Percentiles rank a stretch among this genome's conserved stretches.
These are phyloP conservation scores for Exidia glandulosa DNA, from an alignment of 768 basidiomycete genomes.

Conservation along the genomic window DNA sequence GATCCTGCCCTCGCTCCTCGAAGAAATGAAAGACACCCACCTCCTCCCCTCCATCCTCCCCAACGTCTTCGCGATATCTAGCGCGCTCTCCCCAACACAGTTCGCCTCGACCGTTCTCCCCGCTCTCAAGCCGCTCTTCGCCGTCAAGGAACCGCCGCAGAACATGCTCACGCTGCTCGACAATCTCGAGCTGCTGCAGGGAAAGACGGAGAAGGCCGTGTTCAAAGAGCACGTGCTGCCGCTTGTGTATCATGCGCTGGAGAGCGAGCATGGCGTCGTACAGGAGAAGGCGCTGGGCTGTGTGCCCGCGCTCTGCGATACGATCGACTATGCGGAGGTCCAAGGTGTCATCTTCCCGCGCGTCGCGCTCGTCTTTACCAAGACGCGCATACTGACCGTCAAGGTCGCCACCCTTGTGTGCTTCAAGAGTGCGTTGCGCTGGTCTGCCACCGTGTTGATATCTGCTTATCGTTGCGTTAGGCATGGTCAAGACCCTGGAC, in stretches of 20 bases:
- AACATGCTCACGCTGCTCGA: conserved; percentile 92
- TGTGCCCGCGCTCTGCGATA: conserved; percentile 84
- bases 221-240: conserved; percentile 95
- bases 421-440: conserved; percentile 28
- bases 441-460: background rate
- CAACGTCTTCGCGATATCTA: conserved; percentile 86
- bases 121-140: conserved; percentile 81
- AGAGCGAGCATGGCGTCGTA: conserved; percentile 86
- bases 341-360: conserved; percentile 83
- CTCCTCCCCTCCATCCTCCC: conserved; percentile 92
- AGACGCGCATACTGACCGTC: conserved; percentile 79
- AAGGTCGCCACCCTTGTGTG: conserved; percentile 84
- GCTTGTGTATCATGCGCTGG: conserved; percentile 89
- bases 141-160: conserved; percentile 88
- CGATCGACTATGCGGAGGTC: conserved; percentile 90
- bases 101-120: conserved; percentile 78
- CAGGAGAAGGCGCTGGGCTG: conserved; percentile 81
- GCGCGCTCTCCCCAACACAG: conserved; percentile 59
- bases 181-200: conserved; percentile 75
- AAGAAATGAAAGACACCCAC: conserved; percentile 96
- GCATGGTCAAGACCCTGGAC: conserved; percentile 84
- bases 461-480: conserved; percentile 17
- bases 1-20: conserved; percentile 82
- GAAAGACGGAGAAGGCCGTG: conserved; percentile 74
- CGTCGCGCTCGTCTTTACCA: conserved; percentile 90